Base-by-base conservation (phyloP, 78 protist species). In the Dictyostelium capitatum region DNA sequence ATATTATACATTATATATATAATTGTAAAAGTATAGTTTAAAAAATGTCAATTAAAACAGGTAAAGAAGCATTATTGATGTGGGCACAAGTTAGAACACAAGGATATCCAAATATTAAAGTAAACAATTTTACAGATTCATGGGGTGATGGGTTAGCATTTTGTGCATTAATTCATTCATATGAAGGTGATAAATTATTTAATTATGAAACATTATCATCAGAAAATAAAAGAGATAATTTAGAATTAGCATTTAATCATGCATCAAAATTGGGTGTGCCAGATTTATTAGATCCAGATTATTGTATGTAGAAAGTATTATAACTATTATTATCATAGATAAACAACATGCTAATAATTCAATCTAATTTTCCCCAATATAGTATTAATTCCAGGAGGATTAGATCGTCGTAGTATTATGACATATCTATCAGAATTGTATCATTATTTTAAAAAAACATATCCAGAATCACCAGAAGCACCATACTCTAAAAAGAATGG, bases 141-240 rank as follows among this genome's bases (percentile, higher is more conserved):
- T 87, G 93, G 93, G 93, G 84, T 54, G 93, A 87, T 77, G 93
- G 93, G 17, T 77, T 87, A 23, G 93, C 84, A 74, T 87, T 87
- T 65, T 87, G 93, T 65, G 93, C 93, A 48, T 65, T 87, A 12
- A 70, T 87, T 50, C 93, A 87, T 32, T 87, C 93, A 20, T 87
- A 77, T 77, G 93, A 87, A 87, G 92, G 93, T 65, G 93, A 87
- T 77, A 87, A 77, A 51, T n/a, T 87, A 30, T 77, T 87, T 62
- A 59, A 69, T 62, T 87, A 65, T 77, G 78, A 74, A 10, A 43
- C 53, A 28, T 57, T 87, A 37, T 30, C 41, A 43, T 19, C 93
- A 7, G 23, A 17, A 20, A 77, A 87, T 64, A 77, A 65, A 59
- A 56, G 69, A 53, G 79, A 77, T 59, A 87, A 87, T 65, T 65